Evolutionary conservation across 2,329 filamentous ascomycete genomes (phyloP), one percentile per base, ranked within the genome.

Genomic region (Xylaria arbuscula): DNA sequence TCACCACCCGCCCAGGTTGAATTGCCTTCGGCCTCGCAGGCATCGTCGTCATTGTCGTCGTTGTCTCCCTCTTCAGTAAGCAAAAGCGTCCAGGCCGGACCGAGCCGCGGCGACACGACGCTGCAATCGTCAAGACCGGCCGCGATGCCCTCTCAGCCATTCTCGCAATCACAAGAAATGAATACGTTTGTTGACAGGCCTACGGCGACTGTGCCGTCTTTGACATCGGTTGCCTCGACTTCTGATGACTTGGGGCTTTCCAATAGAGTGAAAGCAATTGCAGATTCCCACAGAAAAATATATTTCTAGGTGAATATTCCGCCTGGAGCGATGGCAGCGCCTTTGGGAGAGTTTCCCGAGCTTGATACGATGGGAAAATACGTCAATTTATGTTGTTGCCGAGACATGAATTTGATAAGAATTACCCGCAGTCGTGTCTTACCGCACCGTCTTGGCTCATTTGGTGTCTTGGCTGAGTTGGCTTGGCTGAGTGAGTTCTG

Each of bases 271-370:
- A 55, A 51, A 19, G 51, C 19, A 5, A 38, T 64, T 50, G 51
- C 11, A 9, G 42, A 64, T 28, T 64, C 53, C 9, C 19, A 38
- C n/a, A 48, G 19, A 13, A 48, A 4, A 10, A 48, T 63, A 13
- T 63, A 63, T 50, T 56, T 63, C 32, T 63, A 56, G 57, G n/a
- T 38, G 2, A 51, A 15, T 11, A 40, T 40, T 36, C n/a, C 17
- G 5, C n/a, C 17, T 36, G 7, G 15, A 42, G 24, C 17, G 24
- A 15, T 11, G 7, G 15, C 22, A 11, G 22, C 10, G 22, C 22
- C 22, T 13, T 2, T 51, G 48, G 17, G 13, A 42, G 40, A 42
- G 7, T 15, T 42, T 11, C 40, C 17, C 15, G 17, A 17, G 6
- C 11, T 42, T 42, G 40, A 17, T 17, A 42, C 36, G 13, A 40